Conservation (phyloP, 768 basidiomycete species). For the Boletus subparvulus region DNA sequence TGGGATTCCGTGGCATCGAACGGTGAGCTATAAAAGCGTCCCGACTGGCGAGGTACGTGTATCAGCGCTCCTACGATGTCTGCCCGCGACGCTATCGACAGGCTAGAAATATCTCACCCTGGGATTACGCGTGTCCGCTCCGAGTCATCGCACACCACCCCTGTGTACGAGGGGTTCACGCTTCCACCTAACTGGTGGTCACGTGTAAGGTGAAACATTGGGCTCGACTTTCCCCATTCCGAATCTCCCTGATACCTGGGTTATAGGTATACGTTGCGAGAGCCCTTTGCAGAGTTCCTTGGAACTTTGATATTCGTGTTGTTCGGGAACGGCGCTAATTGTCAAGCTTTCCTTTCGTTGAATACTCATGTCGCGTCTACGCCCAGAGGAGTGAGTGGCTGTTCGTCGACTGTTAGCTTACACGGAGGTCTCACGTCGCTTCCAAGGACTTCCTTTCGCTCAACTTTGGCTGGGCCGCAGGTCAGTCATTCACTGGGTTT, state of each 20-base stretch:
- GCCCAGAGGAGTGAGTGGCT: slow-evolving; percentile 49
- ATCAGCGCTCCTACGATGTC: neutral
- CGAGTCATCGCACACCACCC: neutral
- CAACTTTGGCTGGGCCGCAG: slow-evolving; percentile 25
- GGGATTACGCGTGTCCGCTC: neutral
- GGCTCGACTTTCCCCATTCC: neutral
- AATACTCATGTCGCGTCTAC: slow-evolving; percentile 41
- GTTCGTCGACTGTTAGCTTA: neutral
- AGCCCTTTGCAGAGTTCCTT: slow-evolving; percentile 61
- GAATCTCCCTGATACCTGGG: neutral
- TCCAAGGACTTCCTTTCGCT: slow-evolving; percentile 17
- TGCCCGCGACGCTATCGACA: neutral
- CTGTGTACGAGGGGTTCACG: neutral
- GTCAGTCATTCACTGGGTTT: neutral
- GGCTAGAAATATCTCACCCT: neutral
- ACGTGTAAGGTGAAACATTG: slow-evolving; percentile 43
- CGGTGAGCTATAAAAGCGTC: neutral
- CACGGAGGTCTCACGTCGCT: neutral
- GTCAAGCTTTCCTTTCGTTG: slow-evolving; percentile 49
- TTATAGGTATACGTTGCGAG: slow-evolving; percentile 43
- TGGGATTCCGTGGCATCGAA: neutral
- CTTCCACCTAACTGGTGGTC: slow-evolving; percentile 50
- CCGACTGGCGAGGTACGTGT: neutral
- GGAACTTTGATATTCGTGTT: slow-evolving; percentile 54
- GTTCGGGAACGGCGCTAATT: slow-evolving; percentile 54